These are phyloP conservation scores for Chalciporus pseudorubinellus DNA, from an alignment of 768 basidiomycete species.

Conservation along the genomic window DNA sequence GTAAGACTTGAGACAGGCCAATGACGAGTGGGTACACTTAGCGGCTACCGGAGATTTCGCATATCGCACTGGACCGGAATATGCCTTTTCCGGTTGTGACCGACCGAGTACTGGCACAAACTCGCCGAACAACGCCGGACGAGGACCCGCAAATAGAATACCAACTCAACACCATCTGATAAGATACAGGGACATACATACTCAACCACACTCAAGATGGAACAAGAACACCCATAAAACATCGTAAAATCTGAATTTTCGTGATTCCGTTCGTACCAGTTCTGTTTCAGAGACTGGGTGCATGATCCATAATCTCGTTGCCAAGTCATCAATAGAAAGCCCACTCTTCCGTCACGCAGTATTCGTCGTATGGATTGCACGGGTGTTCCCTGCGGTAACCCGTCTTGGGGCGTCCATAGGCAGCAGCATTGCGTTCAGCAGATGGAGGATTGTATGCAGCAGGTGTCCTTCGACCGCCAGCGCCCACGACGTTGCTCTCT, in stretches of 20 bases:
- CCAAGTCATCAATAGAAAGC: conserved; percentile 39
- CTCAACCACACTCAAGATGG: neutral
- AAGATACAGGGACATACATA: conserved; percentile 9
- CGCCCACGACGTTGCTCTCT: conserved; percentile 34
- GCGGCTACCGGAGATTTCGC: conserved; percentile 7
- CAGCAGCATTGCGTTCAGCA: conserved; percentile 30
- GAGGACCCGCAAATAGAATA: too few species aligned
- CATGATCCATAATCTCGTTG: neutral
- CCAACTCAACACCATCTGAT: too few species aligned
- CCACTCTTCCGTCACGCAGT: conserved; percentile 75
- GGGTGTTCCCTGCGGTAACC: conserved; percentile 45
- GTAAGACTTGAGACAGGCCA: conserved; percentile 11
- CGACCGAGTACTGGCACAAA: neutral
- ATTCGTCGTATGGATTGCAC: conserved; percentile 57
- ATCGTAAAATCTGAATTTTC: conserved; percentile 5
- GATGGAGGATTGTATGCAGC: conserved; percentile 19
- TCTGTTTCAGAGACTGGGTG: too few species aligned
- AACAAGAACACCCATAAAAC: conserved; percentile 9
- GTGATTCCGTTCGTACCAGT: conserved; percentile 1
- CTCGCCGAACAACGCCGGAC: neutral
- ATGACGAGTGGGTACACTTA: conserved; percentile 11
- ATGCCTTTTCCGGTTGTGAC: conserved; percentile 21
- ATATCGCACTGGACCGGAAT: conserved; percentile 11
- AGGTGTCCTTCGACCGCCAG: conserved; percentile 28
- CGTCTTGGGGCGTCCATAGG: conserved; percentile 29